phyloP scores from a whole-genome alignment of 495 filamentous ascomycete genomes.

The Penicillium pulvis region DNA sequence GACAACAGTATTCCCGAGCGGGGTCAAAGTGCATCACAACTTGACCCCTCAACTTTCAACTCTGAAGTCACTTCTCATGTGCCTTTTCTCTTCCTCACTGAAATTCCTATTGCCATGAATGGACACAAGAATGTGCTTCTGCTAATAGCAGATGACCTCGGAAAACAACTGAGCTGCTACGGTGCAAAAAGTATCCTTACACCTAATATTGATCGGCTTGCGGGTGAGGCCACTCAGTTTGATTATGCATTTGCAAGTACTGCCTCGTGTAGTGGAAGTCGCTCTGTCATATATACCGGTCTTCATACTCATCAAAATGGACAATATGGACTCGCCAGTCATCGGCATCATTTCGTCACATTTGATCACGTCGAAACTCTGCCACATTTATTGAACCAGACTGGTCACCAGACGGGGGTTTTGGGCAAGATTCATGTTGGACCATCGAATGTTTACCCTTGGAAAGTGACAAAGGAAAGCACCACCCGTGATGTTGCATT shows the following conservation, averaged over 20 bases:
- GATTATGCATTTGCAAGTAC: constrained; percentile 44
- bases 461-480: constrained; percentile 36
- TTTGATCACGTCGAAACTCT: constrained; percentile 38
- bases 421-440: constrained; percentile 49
- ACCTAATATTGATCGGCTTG: constrained; percentile 41
- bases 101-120: background rate
- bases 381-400: constrained; percentile 32
- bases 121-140: constrained; percentile 38
- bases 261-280: constrained; percentile 42
- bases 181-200: constrained; percentile 35
- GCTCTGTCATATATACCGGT: constrained; percentile 48
- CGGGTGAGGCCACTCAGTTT: constrained; percentile 35
- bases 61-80: background rate
- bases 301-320: constrained; percentile 48
- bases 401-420: constrained; percentile 41
- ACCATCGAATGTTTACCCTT: constrained; percentile 36
- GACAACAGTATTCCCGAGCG: background rate
- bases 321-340: constrained; percentile 39
- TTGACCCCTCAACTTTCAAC: background rate
- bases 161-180: constrained; percentile 41
- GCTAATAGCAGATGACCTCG: constrained; percentile 47
- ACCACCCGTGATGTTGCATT: constrained; percentile 34
- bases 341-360: constrained; percentile 37
- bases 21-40: background rate
- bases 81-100: background rate